Conservation (phyloP, 495 filamentous ascomycete species). For the Penicillium antarcticum region DNA sequence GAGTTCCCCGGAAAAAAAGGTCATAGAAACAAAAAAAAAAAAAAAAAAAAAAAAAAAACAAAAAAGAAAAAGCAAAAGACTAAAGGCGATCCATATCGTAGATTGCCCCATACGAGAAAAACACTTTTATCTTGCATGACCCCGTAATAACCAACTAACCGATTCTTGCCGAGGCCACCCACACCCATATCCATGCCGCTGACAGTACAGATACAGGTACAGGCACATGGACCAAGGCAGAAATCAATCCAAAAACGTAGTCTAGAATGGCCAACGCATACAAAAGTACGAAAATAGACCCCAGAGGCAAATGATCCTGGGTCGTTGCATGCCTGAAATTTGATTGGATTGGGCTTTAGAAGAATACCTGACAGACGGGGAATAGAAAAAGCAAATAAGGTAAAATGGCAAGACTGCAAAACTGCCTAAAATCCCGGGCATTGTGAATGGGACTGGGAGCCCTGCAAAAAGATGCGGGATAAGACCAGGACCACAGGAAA, state of each 20-base stretch:
- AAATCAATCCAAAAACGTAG: not conserved
- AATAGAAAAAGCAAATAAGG: not conserved
- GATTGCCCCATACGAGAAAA: not conserved
- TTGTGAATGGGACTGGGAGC: constrained; percentile 8
- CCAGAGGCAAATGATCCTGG: not conserved
- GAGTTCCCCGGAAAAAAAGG: not conserved
- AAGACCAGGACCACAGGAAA: constrained; percentile 21
- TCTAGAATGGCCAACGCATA: not conserved
- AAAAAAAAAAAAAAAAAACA: too few relatives aligned
- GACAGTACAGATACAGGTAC: too few relatives aligned
- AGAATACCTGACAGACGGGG: not conserved
- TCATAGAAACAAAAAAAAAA: too few relatives aligned
- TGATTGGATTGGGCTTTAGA: not conserved
- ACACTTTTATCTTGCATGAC: constrained; percentile 3
- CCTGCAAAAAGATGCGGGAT: constrained; percentile 13
- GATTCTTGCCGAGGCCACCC: not conserved
- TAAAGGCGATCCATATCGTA: not conserved
- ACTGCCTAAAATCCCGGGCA: not conserved
- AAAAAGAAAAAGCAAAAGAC: not conserved
- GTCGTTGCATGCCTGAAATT: not conserved
- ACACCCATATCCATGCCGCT: too few relatives aligned
- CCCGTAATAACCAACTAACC: not conserved
- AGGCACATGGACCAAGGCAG: too few relatives aligned
- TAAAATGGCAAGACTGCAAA: constrained; percentile 3
- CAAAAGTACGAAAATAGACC: not conserved